Evolutionary conservation across 2,329 filamentous ascomycete genomes (phyloP), one percentile per base, ranked within the genome.

Genomic region (Ophiobolus disseminans): DNA sequence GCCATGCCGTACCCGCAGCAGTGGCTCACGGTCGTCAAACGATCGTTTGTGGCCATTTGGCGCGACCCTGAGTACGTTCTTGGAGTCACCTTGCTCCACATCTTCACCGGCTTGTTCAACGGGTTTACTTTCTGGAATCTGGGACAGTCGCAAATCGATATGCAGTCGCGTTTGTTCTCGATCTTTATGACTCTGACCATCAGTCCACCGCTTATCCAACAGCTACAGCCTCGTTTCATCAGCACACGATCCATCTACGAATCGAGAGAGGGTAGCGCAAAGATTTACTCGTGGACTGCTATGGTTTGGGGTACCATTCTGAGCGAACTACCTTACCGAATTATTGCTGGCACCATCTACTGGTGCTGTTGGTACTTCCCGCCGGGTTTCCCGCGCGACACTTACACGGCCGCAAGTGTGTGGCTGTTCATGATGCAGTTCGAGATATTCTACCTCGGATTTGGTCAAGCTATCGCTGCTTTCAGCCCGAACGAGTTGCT

Each of bases 131-230:
- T 79, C 69, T 80, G 76, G 76, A 69, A 75, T 54, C 67, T 79
- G 19, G 73, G 73, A 3, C 63, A 74, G 44, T 70, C 67, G 14
- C 68, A 69, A 41, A 66, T 74, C 25, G 76, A 78, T 35, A 71
- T 78, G 54, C 73, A 75, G 68, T 86, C 85, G 37, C 80, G 87
- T 6, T 79, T 92, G 7, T 92, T 93, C 73, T 86, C 86, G 7
- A 79, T 88, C 45, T 93, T 93, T 72, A 86, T 91, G 80, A 88
- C 87, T 0, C 77, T 92, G 3, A 90, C 86, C 5, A 89, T 94
- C 55, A 82, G 83, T 1, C 88, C 88, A 0, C 86, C 87, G 0
- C 76, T 92, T 1, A 89, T 92, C 48, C 87, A 91, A 61, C 88
- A 92, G 60, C 78, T 92, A 0, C 87, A 92, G 63, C 89, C 89